A percentile compares a stretch with the other conserved stretches of the same genome.
These are phyloP conservation scores for Harringtonia aguacate DNA, from an alignment of 2,329 filamentous ascomycete genomes.

Conservation along the genomic window DNA sequence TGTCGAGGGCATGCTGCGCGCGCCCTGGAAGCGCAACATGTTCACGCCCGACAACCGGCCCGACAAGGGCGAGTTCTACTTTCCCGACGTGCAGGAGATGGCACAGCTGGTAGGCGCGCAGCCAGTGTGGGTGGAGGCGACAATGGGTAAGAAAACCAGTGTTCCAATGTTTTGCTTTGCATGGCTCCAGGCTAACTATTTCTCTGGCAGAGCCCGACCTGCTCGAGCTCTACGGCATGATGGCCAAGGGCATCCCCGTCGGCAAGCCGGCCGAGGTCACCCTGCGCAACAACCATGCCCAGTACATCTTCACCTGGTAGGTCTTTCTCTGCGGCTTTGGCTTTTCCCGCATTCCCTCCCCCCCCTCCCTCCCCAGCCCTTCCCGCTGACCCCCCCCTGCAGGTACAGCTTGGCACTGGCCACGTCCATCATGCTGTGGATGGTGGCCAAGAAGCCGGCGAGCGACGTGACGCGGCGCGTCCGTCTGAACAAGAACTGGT, in stretches of 20 bases:
- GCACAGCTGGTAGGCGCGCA: slow-evolving; percentile 71
- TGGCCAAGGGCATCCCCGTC: slow-evolving; percentile 76
- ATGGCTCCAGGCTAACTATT: not conserved
- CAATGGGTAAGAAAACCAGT: slow-evolving; percentile 61
- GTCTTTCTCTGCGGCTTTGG: too few species aligned
- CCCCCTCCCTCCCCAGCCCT: not conserved
- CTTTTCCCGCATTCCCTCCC: too few species aligned
- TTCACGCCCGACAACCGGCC: slow-evolving; percentile 90
- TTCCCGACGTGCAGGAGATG: slow-evolving; percentile 91
- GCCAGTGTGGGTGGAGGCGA: slow-evolving; percentile 90
- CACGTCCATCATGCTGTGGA: slow-evolving; percentile 91
- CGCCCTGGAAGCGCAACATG: slow-evolving; percentile 95
- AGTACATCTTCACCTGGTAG: slow-evolving; percentile 99
- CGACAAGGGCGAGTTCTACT: slow-evolving; percentile 80
- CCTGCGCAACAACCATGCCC: slow-evolving; percentile 88
- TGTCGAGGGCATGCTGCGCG: slow-evolving; percentile 73
- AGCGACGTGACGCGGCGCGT: slow-evolving; percentile 63
- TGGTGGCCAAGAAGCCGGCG: slow-evolving; percentile 82
- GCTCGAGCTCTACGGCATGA: slow-evolving; percentile 63
- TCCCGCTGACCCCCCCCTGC: slow-evolving; percentile 6
- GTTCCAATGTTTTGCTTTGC: not conserved
- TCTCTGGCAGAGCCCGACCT: slow-evolving; percentile 60
- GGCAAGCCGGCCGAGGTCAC: slow-evolving; percentile 83
- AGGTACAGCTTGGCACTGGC: slow-evolving; percentile 82
- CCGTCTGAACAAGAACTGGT: slow-evolving; percentile 68